Base-by-base conservation (phyloP, 345 rosid species). In the Aquilaria yunnanensis region DNA sequence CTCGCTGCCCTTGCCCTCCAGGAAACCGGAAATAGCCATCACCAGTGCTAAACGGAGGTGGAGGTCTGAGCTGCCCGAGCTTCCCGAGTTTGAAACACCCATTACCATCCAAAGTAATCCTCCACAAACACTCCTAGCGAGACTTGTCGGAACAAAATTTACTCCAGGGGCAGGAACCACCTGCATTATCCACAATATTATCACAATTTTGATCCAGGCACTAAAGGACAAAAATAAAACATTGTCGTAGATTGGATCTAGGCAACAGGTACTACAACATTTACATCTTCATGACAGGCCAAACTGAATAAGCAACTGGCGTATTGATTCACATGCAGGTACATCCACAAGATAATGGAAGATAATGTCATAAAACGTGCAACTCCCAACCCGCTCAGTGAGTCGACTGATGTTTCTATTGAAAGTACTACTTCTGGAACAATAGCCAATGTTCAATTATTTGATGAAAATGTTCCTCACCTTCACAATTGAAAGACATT, bases 91-190 rank as follows among this genome's bases (percentile, higher is more conserved):
- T 9, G 97, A 90, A 37, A 81, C 85, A 12, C 99, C 95, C 0
- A 89, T 82, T 59, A 88, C 85, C 81, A 83, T 76, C 97, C 97
- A 88, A 63, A 85, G 67, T 41, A 78, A 66, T 60, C 70, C 81
- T n/a, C 67, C 70, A 9, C 79, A 70, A 41, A 65, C 63, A 72
- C 90, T 78, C 47, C 79, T 45, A 2, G 73, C 67, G 45, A 88
- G 63, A 69, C 90, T 79, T 33, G 97, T 90, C 1, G 97, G 96
- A 61, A 90, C 77, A 79, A 90, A 88, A 67, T 60, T 78, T 59
- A 85, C 96, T 61, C 82, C 88, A 4, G 54, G 64, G 10, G 79
- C 67, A 29, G 80, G 70, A 41, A 83, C 67, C 63, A 82, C 81
- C 99, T 88, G 74, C 37, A 75, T 37, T 37, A 9, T 37, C 8